Evolutionary conservation across 2,329 filamentous ascomycete genomes (phyloP), one percentile per base, ranked within the genome.

Genomic region (Aspergillus awamori): DNA sequence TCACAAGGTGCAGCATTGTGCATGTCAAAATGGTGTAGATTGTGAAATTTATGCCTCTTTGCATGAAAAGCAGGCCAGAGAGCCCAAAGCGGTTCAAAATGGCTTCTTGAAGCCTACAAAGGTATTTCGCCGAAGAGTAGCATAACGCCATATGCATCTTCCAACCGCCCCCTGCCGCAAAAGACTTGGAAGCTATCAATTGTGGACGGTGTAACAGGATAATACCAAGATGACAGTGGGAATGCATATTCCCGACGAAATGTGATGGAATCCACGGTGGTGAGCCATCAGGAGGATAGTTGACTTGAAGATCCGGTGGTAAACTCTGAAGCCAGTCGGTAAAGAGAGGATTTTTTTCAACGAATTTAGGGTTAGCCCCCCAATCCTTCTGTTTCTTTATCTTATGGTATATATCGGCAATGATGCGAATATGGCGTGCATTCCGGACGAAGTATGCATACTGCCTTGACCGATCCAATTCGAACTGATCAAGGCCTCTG

Each of bases 21-120:
- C 93, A 97, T 0, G 92, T 95, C 49, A 98, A 80, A 26, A 97
- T 87, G 59, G 89, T 88, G 72, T 98, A 98, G n/a, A 98, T 92
- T 5, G 92, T 92, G 71, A 97, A 98, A 76, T 93, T 97, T 74
- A 96, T 93, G 41, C 94, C 94, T 67, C 94, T 86, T 71, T 94
- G 89, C 94, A 97, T 97, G 78, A 89, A 96, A 68, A 95, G 84
- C 15, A 98, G 82, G 0, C 93, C 94, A 15, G 86, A 86, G 62
- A 97, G 80, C 2, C 93, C 92, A 74, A 89, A 96, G 0, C 86
- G 85, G 57, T 89, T 84, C 61, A 96, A 72, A 38, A 96, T 87
- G 2, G 89, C 89, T 77, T 98, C 94, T 72, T 97, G 93, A 5
- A 97, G 77, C 62, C 91, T 88, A 76, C 93, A 97, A 54, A 98